These are phyloP conservation scores for Heliamphora exappendiculata DNA, from an alignment of 148 eudicot genomes.

Conservation along the genomic window DNA sequence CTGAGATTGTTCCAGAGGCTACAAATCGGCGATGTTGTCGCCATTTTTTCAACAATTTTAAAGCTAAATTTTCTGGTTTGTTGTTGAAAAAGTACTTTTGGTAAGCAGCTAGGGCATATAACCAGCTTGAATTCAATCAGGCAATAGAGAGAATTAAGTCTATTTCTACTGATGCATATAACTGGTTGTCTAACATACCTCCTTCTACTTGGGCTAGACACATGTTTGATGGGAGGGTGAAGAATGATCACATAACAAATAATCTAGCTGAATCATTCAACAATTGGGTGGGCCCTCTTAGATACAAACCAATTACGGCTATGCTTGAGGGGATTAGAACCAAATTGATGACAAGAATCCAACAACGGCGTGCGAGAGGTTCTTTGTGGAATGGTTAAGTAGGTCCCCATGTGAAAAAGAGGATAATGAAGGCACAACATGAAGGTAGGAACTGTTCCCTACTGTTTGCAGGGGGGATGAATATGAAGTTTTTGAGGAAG, in stretches of 20 bases:
- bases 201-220: neutral
- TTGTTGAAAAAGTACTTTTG: neutral
- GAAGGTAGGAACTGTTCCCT: neutral
- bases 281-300: neutral
- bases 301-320: neutral
- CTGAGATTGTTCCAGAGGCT: neutral
- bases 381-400: too few species aligned
- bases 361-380: neutral
- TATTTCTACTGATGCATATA: neutral
- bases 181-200: neutral
- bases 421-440: neutral
- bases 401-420: neutral
- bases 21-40: neutral
- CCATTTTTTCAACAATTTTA: neutral
- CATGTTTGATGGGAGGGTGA: neutral
- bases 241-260: neutral
- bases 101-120: neutral
- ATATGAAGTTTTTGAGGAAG: neutral
- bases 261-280: neutral
- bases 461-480: neutral
- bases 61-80: neutral
- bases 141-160: neutral
- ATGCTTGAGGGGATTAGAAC: neutral
- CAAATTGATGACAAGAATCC: neutral
- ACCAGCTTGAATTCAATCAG: neutral